Percentiles rank a stretch among this genome's conserved stretches.
These are phyloP conservation scores for Paulownia fortunei DNA, from an alignment of 257 asterid species.

Conservation along the genomic window DNA sequence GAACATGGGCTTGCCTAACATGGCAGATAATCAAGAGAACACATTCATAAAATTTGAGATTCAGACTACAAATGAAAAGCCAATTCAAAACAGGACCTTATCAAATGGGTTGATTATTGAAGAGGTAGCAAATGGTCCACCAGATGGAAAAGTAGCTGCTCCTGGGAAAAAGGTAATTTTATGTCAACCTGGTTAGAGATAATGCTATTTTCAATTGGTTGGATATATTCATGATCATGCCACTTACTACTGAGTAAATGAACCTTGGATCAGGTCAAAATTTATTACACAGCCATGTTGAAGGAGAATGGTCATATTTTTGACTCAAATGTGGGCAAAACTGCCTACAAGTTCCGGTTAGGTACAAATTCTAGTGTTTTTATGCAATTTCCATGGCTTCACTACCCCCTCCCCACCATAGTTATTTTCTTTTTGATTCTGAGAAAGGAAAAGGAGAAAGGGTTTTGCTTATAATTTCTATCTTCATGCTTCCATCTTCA, in stretches of 20 bases:
- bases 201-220: conserved; percentile 1
- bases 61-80: conserved; percentile 30
- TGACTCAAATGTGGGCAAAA: conserved; percentile 67
- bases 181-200: neutral
- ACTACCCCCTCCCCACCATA: neutral
- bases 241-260: conserved; percentile 25
- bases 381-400: neutral
- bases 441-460: neutral
- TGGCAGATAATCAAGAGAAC: conserved; percentile 41
- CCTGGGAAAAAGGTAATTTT: conserved; percentile 71
- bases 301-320: conserved; percentile 66
- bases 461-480: neutral
- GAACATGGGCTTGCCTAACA: conserved; percentile 32
- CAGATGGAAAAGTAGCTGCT: conserved; percentile 79
- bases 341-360: conserved; percentile 68
- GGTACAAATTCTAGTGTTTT: conserved; percentile 46
- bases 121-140: conserved; percentile 68
- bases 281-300: conserved; percentile 67
- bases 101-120: conserved; percentile 83
- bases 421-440: neutral
- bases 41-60: conserved; percentile 36
- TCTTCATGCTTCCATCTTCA: conserved; percentile 12
- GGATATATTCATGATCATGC: conserved; percentile 10
- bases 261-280: conserved; percentile 66
- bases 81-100: conserved; percentile 55